Base-by-base conservation (phyloP, 805 yeast genomes). In the Priceomyces fermenticarens region DNA sequence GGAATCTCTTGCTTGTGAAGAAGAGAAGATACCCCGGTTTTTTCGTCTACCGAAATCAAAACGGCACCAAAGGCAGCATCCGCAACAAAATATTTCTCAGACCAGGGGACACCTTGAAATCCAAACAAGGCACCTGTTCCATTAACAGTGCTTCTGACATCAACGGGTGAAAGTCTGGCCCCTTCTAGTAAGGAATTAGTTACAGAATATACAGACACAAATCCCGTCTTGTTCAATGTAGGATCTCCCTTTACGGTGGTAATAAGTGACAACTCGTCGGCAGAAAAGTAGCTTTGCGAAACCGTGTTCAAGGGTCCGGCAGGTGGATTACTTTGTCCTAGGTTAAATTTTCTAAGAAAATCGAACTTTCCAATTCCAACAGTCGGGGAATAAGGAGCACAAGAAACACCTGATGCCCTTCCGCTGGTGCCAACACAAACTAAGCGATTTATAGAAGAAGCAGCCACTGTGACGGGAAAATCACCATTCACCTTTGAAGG, bases 231-330 rank as follows among this genome's bases (percentile, higher is more conserved):
- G 14, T 31, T 31, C 3, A 6, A 11, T 3, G 34, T 14, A 12
- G 34, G 34, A 31, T 31, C 34, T n/a, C 34, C 34, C 14, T 31
- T 31, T 3, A 31, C 34, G 3, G 34, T 31, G 3, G 34, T 31
- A 12, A 31, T 31, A 3, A 31, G 14, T 31, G 14, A 31, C n/a
- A 16, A 31, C 14, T 31, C 34, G 5, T 31, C 34, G 10, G n/a
- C 16, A 10, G 34, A 31, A 14, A 31, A 31, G 14, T 31, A 31
- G 4, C 16, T 31, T 31, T 31, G 34, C 11, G 34, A 31, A 31
- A 31, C 34, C 10, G 34, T 31, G 14, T 31, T 31, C 7, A 31
- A 31, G 3, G 34, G 34, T 12, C 34, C 34, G 3, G 16, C n/a
- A 3, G 34, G 34, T 31, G 34, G 34, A 5, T n/a, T 31, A 14